Percentiles rank a stretch among this genome's conserved stretches.
These are phyloP conservation scores for Lepidium africanum DNA, from an alignment of 345 rosid genomes.

Conservation along the genomic window DNA sequence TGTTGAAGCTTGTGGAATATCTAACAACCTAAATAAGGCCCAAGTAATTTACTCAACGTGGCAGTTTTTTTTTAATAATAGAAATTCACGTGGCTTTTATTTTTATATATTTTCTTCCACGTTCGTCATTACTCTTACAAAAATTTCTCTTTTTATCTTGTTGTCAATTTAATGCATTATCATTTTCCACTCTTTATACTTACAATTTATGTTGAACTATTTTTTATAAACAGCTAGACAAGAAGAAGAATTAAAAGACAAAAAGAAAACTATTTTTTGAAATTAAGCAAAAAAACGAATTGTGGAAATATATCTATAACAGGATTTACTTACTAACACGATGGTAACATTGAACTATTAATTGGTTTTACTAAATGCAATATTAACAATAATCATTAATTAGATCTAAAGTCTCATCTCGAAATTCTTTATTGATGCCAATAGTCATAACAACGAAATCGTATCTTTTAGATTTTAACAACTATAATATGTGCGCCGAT, in stretches of 20 bases:
- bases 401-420: neutral
- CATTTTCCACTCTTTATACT: too few species aligned
- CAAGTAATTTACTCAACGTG: constrained; percentile 12
- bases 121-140: neutral
- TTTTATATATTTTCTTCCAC: neutral
- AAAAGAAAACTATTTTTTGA: too few species aligned
- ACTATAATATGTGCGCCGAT: neutral
- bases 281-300: too few species aligned
- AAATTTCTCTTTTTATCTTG: neutral
- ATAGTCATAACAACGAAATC: neutral
- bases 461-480: neutral
- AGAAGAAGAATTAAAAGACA: too few species aligned
- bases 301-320: neutral
- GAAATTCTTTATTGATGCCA: neutral
- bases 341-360: neutral
- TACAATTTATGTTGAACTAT: too few species aligned
- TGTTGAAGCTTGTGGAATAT: neutral
- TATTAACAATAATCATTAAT: neutral
- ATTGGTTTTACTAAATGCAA: neutral
- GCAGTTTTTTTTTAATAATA: neutral
- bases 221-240: too few species aligned
- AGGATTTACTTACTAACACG: neutral
- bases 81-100: constrained; percentile 22
- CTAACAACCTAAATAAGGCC: neutral
- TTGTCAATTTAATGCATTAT: neutral